A percentile compares a stretch with the other conserved stretches of the same genome.
These are phyloP conservation scores for Capillidium heterosporum DNA, from an alignment of 371 early-diverging fungal genomes.

Conservation along the genomic window DNA sequence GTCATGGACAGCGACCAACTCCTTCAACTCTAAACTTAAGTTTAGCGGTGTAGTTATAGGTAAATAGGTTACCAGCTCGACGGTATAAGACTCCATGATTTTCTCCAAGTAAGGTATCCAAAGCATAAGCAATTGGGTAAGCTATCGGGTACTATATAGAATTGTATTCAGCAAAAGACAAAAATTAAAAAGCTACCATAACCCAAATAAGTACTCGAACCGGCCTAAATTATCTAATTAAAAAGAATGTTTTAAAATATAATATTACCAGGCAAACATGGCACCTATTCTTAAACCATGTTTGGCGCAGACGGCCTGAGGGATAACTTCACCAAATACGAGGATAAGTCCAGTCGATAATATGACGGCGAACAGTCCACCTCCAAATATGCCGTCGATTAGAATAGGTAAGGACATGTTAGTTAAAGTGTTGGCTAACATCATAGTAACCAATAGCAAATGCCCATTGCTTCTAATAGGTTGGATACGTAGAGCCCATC, in stretches of 20 bases:
- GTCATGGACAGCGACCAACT: slow-evolving; percentile 75
- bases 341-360: slow-evolving; percentile 77
- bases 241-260: background rate
- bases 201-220: slow-evolving; percentile 10
- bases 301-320: slow-evolving; percentile 36
- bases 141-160: slow-evolving; percentile 49
- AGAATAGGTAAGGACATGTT: slow-evolving; percentile 88
- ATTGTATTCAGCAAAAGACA: too few relatives aligned
- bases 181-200: slow-evolving; percentile 2
- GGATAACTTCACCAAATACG: slow-evolving; percentile 80
- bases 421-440: slow-evolving; percentile 77
- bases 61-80: slow-evolving; percentile 19
- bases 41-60: background rate
- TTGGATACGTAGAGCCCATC: slow-evolving; percentile 39
- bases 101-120: slow-evolving; percentile 63
- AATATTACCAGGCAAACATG: slow-evolving; percentile 28
- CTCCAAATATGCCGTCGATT: slow-evolving; percentile 47
- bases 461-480: slow-evolving; percentile 54
- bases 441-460: slow-evolving; percentile 61
- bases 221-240: slow-evolving; percentile 7
- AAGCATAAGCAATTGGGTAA: slow-evolving; percentile 54
- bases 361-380: slow-evolving; percentile 69
- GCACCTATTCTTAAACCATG: slow-evolving; percentile 66
- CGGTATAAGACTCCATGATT: slow-evolving; percentile 63
- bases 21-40: slow-evolving; percentile 54